These are phyloP conservation scores for Penicillium sp. DNA, from an alignment of 2,329 filamentous ascomycete genomes.

Conservation along the genomic window DNA sequence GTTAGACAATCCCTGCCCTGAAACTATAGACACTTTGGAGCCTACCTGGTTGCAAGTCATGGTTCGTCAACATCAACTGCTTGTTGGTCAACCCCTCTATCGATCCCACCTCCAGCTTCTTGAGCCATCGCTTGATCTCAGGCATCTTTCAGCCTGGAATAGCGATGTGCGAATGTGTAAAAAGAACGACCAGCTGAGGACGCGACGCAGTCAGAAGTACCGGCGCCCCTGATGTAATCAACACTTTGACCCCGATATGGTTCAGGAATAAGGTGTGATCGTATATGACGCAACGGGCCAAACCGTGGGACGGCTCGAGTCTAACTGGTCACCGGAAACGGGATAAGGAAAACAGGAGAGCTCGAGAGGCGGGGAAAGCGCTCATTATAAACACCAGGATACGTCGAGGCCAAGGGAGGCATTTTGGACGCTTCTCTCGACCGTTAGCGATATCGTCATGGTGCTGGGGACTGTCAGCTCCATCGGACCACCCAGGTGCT, in stretches of 20 bases:
- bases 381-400: background rate
- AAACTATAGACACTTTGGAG: slow-evolving; percentile 7
- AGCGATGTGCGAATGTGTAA: background rate
- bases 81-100: slow-evolving; percentile 78
- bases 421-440: background rate
- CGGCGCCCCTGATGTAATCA: slow-evolving; percentile 9
- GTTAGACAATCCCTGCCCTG: slow-evolving; percentile 15
- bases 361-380: background rate
- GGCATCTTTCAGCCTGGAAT: slow-evolving; percentile 29
- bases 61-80: slow-evolving; percentile 86
- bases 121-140: slow-evolving; percentile 35
- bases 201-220: background rate
- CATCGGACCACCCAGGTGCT: slow-evolving; percentile 3
- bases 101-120: slow-evolving; percentile 72
- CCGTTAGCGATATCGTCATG: slow-evolving; percentile 8
- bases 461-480: background rate
- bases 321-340: background rate
- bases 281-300: slow-evolving; percentile 10
- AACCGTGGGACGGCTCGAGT: slow-evolving; percentile 3
- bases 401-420: background rate
- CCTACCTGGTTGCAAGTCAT: slow-evolving; percentile 72
- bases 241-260: background rate
- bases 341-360: background rate
- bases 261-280: slow-evolving; percentile 3
- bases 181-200: background rate